These are phyloP conservation scores for Globisporangium apiculatum DNA, from an alignment of 352 stramenopile species.

Conservation along the genomic window DNA sequence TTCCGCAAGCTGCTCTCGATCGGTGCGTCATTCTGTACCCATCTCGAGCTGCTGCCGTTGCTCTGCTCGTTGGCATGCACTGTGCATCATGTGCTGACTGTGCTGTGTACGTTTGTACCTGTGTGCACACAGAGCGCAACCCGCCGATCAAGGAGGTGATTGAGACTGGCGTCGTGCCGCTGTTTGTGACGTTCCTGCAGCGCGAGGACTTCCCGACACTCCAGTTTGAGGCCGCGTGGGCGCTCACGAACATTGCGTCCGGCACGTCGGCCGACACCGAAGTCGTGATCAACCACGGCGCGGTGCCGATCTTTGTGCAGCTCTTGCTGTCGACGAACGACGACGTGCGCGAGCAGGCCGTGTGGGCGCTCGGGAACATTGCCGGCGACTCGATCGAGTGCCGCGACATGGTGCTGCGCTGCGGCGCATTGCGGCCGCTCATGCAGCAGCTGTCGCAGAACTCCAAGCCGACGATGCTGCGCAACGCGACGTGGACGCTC, in stretches of 20 bases:
- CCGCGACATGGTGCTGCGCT: constrained; percentile 94
- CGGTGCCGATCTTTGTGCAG: constrained; percentile 96
- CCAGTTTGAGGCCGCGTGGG: constrained; percentile 99
- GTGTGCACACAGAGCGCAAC: constrained; percentile 86
- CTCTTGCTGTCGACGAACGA: constrained; percentile 95
- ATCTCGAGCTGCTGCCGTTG: neutral
- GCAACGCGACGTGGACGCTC: constrained; percentile 99
- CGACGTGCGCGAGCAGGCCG: constrained; percentile 94
- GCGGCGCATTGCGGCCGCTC: constrained; percentile 92
- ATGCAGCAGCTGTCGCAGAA: constrained; percentile 90
- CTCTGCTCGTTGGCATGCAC: constrained; percentile 1
- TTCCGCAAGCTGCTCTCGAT: constrained; percentile 99
- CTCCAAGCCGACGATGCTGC: constrained; percentile 94
- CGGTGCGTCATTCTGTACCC: constrained; percentile 35
- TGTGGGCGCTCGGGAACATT: constrained; percentile 99
- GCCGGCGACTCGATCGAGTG: constrained; percentile 96
- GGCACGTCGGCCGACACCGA: constrained; percentile 97
- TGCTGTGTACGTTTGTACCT: constrained; percentile 7
- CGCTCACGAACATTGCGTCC: constrained; percentile 99
- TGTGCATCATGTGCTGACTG: neutral
- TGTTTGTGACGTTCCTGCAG: constrained; percentile 98
- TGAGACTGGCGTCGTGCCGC: constrained; percentile 95
- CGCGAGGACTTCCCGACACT: constrained; percentile 89
- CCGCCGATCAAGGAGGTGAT: constrained; percentile 99
- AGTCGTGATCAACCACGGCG: constrained; percentile 95